These are phyloP conservation scores for Prunus yedoensis DNA, from an alignment of 331 rosid species.

Conservation along the genomic window DNA sequence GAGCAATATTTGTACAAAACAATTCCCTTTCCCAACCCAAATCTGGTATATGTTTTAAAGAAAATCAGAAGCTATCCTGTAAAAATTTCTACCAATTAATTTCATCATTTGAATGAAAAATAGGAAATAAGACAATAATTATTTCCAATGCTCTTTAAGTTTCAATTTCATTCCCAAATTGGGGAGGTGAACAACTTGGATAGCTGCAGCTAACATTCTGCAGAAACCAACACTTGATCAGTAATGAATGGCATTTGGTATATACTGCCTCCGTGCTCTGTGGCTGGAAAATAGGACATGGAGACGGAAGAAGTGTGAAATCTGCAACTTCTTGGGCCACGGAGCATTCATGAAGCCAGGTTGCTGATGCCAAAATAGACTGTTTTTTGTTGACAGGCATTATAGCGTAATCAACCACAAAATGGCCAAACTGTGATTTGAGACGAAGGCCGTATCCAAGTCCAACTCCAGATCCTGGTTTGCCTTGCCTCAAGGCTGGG, in stretches of 20 bases:
- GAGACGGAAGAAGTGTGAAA: slow-evolving; percentile 7
- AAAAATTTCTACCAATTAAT: neutral
- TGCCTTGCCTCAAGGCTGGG: slow-evolving; percentile 84
- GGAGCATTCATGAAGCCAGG: slow-evolving; percentile 50
- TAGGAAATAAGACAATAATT: neutral
- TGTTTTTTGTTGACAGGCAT: slow-evolving; percentile 69
- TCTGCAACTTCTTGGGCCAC: slow-evolving; percentile 5
- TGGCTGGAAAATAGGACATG: neutral
- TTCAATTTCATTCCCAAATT: neutral
- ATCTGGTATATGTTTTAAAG: neutral
- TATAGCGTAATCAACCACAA: slow-evolving; percentile 73
- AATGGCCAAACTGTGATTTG: slow-evolving; percentile 78
- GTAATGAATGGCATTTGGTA: neutral
- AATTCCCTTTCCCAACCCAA: neutral
- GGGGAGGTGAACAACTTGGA: slow-evolving; percentile 1
- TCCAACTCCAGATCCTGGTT: slow-evolving; percentile 85
- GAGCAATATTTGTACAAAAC: slow-evolving; percentile 8
- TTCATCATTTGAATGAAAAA: neutral
- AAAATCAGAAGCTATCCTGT: neutral
- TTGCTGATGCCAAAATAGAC: slow-evolving; percentile 79
- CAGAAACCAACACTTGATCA: neutral
- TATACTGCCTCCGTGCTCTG: neutral
- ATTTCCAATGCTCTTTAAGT: neutral
- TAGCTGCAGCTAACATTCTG: slow-evolving; percentile 5
- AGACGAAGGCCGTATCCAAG: slow-evolving; percentile 78